Percentiles rank a stretch among this genome's conserved stretches.
Evolutionary conservation across 306 rosid species (phyloP).

Genomic region (Sicyos edulis): DNA sequence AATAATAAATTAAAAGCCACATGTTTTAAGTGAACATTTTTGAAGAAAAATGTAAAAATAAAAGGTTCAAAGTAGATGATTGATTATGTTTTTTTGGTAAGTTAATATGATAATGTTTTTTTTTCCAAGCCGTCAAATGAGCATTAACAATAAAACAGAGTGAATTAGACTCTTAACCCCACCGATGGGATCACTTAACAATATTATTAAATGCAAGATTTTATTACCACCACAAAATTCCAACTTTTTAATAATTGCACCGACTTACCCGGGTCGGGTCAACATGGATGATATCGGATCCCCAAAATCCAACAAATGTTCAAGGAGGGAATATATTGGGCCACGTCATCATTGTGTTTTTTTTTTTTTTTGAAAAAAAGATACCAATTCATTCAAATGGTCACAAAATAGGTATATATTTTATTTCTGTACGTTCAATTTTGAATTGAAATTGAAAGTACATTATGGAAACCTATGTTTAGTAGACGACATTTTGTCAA

Average conservation of each 20-base stretch:
- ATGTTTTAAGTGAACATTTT: not conserved
- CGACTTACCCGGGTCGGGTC: not conserved
- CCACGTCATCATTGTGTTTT: not conserved
- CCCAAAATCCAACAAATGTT: not conserved
- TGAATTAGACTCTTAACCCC: not conserved
- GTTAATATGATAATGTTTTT: not conserved
- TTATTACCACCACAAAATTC: not conserved
- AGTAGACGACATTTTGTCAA: not conserved
- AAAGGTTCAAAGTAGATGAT: not conserved
- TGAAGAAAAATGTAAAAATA: not conserved
- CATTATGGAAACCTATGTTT: not conserved
- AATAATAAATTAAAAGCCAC: not conserved
- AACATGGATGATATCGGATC: not conserved
- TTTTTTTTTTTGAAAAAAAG: too few relatives aligned
- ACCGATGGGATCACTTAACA: not conserved
- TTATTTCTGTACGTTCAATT: not conserved
- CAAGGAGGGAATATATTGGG: not conserved
- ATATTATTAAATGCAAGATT: not conserved
- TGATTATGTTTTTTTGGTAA: not conserved
- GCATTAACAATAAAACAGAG: not conserved
- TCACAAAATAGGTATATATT: too few relatives aligned
- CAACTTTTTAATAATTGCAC: not conserved
- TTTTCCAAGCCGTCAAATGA: not conserved
- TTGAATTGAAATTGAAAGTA: not conserved
- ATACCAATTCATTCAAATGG: too few relatives aligned